Percentiles rank a stretch among this genome's conserved stretches.
These are phyloP conservation scores for Fomitopsis palustris DNA, from an alignment of 1,284 basidiomycete species.

Conservation along the genomic window DNA sequence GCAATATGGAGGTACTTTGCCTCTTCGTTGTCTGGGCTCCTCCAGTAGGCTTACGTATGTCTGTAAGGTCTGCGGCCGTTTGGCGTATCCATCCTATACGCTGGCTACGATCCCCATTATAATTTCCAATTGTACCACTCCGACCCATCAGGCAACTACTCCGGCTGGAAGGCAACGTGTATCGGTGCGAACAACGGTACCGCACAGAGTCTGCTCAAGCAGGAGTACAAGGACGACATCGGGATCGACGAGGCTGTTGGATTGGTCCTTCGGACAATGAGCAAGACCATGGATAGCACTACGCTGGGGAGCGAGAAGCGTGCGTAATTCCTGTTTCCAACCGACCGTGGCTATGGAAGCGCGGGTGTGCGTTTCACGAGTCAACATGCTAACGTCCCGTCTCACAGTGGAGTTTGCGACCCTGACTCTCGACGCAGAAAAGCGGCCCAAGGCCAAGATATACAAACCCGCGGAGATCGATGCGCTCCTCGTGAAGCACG, in stretches of 20 bases:
- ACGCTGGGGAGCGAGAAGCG: conserved; percentile 93
- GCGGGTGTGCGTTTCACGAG: not conserved
- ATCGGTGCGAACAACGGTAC: conserved; percentile 97
- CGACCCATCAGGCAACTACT: conserved; percentile 98
- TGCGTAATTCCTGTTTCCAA: conserved; percentile 39
- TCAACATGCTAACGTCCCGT: not conserved
- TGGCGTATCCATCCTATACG: conserved; percentile 95
- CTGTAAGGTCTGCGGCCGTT: conserved; percentile 88
- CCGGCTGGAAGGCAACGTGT: conserved; percentile 98
- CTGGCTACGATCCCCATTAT: conserved; percentile 95
- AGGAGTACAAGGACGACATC: conserved; percentile 98
- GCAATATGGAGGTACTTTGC: conserved; percentile 82
- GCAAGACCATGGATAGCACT: conserved; percentile 99
- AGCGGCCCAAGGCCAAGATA: conserved; percentile 88
- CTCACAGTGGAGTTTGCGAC: conserved; percentile 91
- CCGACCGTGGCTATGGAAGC: not conserved
- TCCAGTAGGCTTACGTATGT: not conserved
- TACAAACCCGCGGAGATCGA: conserved; percentile 92
- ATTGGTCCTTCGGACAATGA: conserved; percentile 91
- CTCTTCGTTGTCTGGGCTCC: not conserved
- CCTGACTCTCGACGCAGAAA: conserved; percentile 79
- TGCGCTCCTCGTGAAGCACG: conserved; percentile 78
- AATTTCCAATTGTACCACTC: conserved; percentile 98
- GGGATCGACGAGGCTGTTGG: conserved; percentile 88
- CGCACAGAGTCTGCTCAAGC: conserved; percentile 91